A percentile compares a stretch with the other conserved stretches of the same genome.
phyloP scores from a whole-genome alignment of 2,329 filamentous ascomycete species.

The Hypoxylon sp. region DNA sequence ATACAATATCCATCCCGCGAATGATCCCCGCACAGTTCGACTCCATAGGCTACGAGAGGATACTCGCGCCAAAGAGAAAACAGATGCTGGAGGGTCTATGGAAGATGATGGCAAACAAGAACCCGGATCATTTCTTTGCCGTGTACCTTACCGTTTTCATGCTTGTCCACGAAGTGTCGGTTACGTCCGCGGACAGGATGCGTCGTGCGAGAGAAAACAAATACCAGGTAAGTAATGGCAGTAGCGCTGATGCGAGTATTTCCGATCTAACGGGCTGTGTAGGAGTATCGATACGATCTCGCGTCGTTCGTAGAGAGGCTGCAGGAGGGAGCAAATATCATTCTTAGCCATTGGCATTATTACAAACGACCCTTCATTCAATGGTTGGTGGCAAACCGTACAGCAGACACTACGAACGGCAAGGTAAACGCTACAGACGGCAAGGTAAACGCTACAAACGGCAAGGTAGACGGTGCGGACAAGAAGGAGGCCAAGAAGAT shows the following conservation, averaged over 20 bases:
- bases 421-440: no score
- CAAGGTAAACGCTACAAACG: no score
- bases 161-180: constrained; percentile 54
- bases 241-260: background rate
- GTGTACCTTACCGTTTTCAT: constrained; percentile 51
- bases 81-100: constrained; percentile 46
- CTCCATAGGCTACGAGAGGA: constrained; percentile 43
- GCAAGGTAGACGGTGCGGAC: no score
- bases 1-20: constrained; percentile 51
- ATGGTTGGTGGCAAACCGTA: constrained; percentile 39
- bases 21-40: constrained; percentile 52
- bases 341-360: constrained; percentile 65
- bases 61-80: constrained; percentile 42
- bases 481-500: constrained; percentile 46
- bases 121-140: constrained; percentile 46
- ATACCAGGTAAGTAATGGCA: constrained; percentile 41
- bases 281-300: constrained; percentile 52
- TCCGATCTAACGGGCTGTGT: constrained; percentile 7
- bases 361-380: constrained; percentile 56
- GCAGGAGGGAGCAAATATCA: constrained; percentile 59
- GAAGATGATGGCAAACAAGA: constrained; percentile 47
- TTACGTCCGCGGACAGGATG: constrained; percentile 52
- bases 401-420: no score
- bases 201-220: constrained; percentile 57
- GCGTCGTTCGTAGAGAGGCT: constrained; percentile 57